A percentile compares a stretch with the other conserved stretches of the same genome.
Conservation (phyloP, 2,329 filamentous ascomycete genomes). For the Seiridium cupressi region DNA sequence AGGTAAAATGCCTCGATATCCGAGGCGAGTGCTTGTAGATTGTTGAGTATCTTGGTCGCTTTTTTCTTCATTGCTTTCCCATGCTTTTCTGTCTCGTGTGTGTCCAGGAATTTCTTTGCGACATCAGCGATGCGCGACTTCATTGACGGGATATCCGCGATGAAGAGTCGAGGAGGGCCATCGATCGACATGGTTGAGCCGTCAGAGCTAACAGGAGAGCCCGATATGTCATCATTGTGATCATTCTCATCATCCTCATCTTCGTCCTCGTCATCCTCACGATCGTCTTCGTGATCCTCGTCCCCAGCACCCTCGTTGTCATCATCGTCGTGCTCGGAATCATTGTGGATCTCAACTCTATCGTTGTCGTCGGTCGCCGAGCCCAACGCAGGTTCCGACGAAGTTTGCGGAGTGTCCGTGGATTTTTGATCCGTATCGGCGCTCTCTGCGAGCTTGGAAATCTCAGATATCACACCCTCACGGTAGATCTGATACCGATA, state of each 20-base stretch:
- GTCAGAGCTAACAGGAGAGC: slow-evolving; percentile 65
- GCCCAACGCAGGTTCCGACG: slow-evolving; percentile 25
- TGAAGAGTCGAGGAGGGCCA: slow-evolving; percentile 46
- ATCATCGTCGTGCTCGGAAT: slow-evolving; percentile 52
- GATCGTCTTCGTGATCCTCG: slow-evolving; percentile 46
- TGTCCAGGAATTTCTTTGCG: slow-evolving; percentile 80
- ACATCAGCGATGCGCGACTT: slow-evolving; percentile 72
- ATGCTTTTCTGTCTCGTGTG: slow-evolving; percentile 74
- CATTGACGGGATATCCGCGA: slow-evolving; percentile 54
- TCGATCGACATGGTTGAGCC: slow-evolving; percentile 65
- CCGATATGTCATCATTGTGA: slow-evolving; percentile 58
- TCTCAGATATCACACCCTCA: slow-evolving; percentile 92
- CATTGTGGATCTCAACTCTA: slow-evolving; percentile 37
- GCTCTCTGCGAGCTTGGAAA: slow-evolving; percentile 68
- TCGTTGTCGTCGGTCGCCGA: slow-evolving; percentile 34
- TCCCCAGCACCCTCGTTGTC: slow-evolving; percentile 52
- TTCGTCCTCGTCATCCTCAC: slow-evolving; percentile 49
- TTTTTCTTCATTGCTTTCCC: slow-evolving; percentile 75
- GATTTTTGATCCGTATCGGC: slow-evolving; percentile 30
- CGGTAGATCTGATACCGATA: slow-evolving; percentile 97
- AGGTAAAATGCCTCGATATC: slow-evolving; percentile 74
- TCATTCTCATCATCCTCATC: slow-evolving; percentile 48
- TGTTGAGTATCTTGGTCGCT: slow-evolving; percentile 71
- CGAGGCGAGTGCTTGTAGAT: slow-evolving; percentile 68
- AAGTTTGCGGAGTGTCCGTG: slow-evolving; percentile 26